Evolutionary conservation across 2,329 filamentous ascomycete species (phyloP).

Genomic region (Penicillium sp.): DNA sequence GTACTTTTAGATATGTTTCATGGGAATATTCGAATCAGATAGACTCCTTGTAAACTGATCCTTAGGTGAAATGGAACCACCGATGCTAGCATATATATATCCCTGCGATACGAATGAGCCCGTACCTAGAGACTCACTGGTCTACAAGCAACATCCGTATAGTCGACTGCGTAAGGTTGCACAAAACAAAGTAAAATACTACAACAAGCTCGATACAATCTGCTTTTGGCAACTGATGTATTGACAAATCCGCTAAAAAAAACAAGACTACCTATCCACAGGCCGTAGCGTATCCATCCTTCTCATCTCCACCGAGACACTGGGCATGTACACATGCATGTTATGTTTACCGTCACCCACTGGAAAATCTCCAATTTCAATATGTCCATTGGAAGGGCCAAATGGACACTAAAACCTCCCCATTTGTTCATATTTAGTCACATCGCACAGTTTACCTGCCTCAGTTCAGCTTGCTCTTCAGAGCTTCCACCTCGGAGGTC

Average conservation of each 20-base stretch:
- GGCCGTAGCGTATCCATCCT: constrained; percentile 18
- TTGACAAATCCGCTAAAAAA: constrained; percentile 36
- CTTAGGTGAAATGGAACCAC: too few species aligned
- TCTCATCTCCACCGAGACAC: constrained; percentile 23
- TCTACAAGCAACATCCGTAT: too few species aligned
- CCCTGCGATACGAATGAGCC: too few species aligned
- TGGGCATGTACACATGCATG: constrained; percentile 15
- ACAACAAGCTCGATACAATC: not conserved
- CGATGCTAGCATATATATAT: too few species aligned
- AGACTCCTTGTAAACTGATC: too few species aligned
- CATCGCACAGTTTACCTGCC: not conserved
- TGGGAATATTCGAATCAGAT: too few species aligned
- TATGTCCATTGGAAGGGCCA: constrained; percentile 5
- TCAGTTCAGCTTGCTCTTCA: constrained; percentile 75
- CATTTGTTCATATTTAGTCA: constrained; percentile 11
- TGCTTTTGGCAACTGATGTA: constrained; percentile 28
- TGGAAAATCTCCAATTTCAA: not conserved
- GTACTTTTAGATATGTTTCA: too few species aligned
- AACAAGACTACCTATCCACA: constrained; percentile 33
- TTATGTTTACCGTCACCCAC: constrained; percentile 10
- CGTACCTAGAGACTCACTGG: too few species aligned
- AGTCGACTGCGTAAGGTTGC: too few species aligned
- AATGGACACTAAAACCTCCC: constrained; percentile 16
- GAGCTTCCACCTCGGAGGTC: constrained; percentile 74
- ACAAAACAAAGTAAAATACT: too few species aligned